Evolutionary conservation across 441 rosid genomes (phyloP), one percentile per base, ranked within the genome.

Genomic region (Populus hybrid): DNA sequence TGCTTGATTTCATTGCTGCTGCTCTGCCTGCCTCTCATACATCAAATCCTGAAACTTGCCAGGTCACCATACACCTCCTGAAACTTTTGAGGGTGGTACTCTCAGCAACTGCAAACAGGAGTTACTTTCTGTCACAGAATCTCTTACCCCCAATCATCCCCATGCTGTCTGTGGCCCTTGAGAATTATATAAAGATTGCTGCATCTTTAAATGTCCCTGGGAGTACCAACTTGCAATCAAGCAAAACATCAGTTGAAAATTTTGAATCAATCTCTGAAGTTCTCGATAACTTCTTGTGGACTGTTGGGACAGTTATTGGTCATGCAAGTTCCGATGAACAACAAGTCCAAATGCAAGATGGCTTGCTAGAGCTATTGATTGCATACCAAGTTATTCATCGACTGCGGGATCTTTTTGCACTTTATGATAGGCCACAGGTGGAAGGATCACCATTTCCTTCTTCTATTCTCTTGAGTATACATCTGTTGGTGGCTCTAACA

Each of bases 21-120:
- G 90, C 94, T 40, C 75, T 92, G 74, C 97, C 97, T 77, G 97
- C 97, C 76, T 92, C 94, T 74, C 94, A 92, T 84, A 87, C 89
- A 70, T 90, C 97, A 66, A 92, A 89, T 71, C 97, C 97, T 24
- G 97, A 92, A 85, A 93, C 94, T 80, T 89, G 97, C 84, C 97
- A 89, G 77, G 93, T 87, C 79, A 90, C 90, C 18, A 75, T 90
- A 78, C 91, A 90, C 85, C 88, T 92, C 68, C 75, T 90, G 79
- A 92, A 89, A 84, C 93, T 92, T 76, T 82, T 90, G 88, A 87
- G 85, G 89, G 93, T 88, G 76, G 86, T 86, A 66, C 86, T 92
- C 68, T 87, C 93, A 50, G 73, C 85, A 46, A 87, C 90, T 74
- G 84, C 87, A 32, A 92, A 92, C 71, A 85, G 90, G 78, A 92